Conservation (phyloP, 495 filamentous ascomycete genomes). For the Lepraria neglecta region DNA sequence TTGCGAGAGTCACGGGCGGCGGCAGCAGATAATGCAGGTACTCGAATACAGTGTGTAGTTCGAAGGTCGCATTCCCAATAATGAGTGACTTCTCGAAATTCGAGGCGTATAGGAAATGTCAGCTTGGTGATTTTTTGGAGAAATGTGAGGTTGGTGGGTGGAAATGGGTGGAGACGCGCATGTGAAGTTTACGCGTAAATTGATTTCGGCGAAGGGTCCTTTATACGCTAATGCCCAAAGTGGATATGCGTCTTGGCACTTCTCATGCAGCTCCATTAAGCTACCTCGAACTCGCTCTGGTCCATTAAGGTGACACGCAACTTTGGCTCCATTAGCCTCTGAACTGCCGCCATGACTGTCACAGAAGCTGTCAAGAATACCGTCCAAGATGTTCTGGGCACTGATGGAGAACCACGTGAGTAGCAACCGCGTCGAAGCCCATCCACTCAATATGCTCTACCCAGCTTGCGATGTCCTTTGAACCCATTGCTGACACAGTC, state of each 20-base stretch:
- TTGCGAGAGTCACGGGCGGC: constrained; percentile 2
- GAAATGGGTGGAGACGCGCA: constrained; percentile 12
- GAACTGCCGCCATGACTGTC: constrained; percentile 6
- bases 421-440: constrained; percentile 22
- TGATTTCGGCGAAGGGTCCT: not conserved
- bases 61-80: not conserved
- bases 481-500: not conserved
- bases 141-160: not conserved
- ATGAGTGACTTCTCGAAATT: not conserved
- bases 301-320: not conserved
- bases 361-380: constrained; percentile 43
- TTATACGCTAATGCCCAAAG: not conserved
- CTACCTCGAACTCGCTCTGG: not conserved
- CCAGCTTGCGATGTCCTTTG: not conserved
- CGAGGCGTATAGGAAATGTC: not conserved
- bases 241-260: not conserved
- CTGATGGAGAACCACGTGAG: constrained; percentile 42
- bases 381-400: constrained; percentile 50
- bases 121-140: not conserved
- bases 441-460: constrained; percentile 15
- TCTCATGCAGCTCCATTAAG: not conserved
- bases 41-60: not conserved
- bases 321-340: not conserved
- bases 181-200: constrained; percentile 19
- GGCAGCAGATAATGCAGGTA: constrained; percentile 2